Conservation (phyloP, 371 early-diverging fungal genomes). For the Mucor lusitanicus region DNA sequence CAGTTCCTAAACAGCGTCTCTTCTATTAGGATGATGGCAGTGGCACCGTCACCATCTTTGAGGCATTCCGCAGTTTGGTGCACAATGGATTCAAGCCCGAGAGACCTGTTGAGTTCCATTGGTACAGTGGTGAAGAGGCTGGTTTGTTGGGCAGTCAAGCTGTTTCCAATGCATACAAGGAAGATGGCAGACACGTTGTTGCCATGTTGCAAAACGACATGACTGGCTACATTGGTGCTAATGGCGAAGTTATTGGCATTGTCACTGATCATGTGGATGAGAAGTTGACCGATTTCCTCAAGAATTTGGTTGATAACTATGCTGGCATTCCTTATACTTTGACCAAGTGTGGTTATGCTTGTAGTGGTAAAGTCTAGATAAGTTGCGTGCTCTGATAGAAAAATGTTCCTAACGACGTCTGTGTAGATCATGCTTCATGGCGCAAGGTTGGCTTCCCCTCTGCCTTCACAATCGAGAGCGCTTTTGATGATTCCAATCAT, state of each 20-base stretch:
- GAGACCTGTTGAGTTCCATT: slow-evolving; percentile 93
- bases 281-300: slow-evolving; percentile 67
- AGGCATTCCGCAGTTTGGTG: slow-evolving; percentile 80
- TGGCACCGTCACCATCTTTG: slow-evolving; percentile 87
- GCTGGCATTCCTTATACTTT: slow-evolving; percentile 54
- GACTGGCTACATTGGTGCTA: slow-evolving; percentile 79
- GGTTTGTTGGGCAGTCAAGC: slow-evolving; percentile 92
- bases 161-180: slow-evolving; percentile 71
- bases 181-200: slow-evolving; percentile 58
- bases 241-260: slow-evolving; percentile 76
- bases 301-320: slow-evolving; percentile 49
- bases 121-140: slow-evolving; percentile 90
- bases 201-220: slow-evolving; percentile 80
- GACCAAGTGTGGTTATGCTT: slow-evolving; percentile 76
- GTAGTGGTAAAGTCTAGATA: slow-evolving; percentile 34
- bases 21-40: slow-evolving; percentile 81
- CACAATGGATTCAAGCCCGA: slow-evolving; percentile 71
- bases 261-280: slow-evolving; percentile 82
- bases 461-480: slow-evolving; percentile 85
- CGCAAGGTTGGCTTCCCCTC: slow-evolving; percentile 81
- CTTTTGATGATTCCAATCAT: slow-evolving; percentile 67
- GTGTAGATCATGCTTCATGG: slow-evolving; percentile 94
- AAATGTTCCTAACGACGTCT: slow-evolving; percentile 4
- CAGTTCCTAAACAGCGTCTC: neutral
- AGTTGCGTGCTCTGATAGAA: neutral